Base-by-base conservation (phyloP, 129 eudicot genomes). In the Pulicaria dysenterica region DNA sequence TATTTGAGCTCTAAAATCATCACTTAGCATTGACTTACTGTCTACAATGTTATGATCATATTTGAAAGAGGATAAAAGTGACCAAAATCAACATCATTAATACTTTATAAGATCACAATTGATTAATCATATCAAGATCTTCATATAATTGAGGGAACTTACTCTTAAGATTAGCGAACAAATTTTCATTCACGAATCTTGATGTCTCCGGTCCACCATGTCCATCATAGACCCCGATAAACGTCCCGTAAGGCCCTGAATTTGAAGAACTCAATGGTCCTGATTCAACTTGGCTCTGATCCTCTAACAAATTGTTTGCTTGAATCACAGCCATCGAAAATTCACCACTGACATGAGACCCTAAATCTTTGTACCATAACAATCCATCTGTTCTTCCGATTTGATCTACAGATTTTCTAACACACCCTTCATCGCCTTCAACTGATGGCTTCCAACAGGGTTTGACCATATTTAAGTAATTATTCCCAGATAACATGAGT, bases 161-260 rank as follows among this genome's bases (percentile, higher is more conserved):
- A 94, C 98, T 90, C 80, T 87, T 90, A 2, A 94, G 89, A 77
- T 90, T 90, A 41, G 64, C 61, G 73, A 94, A 94, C 61, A 94
- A 24, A 54, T 75, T 87, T 3, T 86, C 78, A 31, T 94, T 94
- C 7, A 87, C 95, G 44, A 87, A 94, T 36, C 84, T 83, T 15
- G 98, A 77, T 14, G 98, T 75, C 77, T 94, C 96, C 1, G 95
- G 95, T 64, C 98, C 98, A 51, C 98, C 98, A 79, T 94, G 98
- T 40, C 98, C 98, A 74, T 94, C 98, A 79, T 90, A 90, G 57
- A 94, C 86, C 1, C 98, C 98, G 24, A 94, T 74, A 55, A 90
- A 94, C 4, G 98, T 94, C 37, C 98, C 98, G 66, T 17, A 74
- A 42, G 96, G 95, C 0, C 96, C 98, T 0, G 95, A 84, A 43